These are phyloP conservation scores for Limnanthes douglasii DNA, from an alignment of 345 rosid species.

Conservation along the genomic window DNA sequence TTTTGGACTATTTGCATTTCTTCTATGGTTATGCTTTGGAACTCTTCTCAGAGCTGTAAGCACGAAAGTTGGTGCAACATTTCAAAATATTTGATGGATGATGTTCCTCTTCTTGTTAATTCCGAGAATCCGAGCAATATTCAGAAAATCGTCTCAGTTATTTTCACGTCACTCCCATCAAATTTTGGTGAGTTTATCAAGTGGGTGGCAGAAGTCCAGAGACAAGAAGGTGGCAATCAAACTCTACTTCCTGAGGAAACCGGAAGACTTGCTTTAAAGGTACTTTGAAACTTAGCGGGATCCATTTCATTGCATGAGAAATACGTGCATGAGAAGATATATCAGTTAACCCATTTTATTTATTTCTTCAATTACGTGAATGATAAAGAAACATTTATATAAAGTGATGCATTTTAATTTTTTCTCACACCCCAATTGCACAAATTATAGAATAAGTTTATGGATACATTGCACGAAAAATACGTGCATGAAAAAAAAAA, in stretches of 20 bases:
- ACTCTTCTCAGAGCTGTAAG: slow-evolving; percentile 43
- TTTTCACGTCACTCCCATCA: slow-evolving; percentile 52
- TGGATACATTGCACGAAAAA: too few relatives aligned
- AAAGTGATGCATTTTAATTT: too few relatives aligned
- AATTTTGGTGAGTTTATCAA: slow-evolving; percentile 62
- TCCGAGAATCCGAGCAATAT: slow-evolving; percentile 48
- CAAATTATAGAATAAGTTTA: too few relatives aligned
- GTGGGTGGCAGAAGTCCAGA: slow-evolving; percentile 79
- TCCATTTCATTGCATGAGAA: too few relatives aligned
- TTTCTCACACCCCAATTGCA: too few relatives aligned
- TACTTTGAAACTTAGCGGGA: slow-evolving; percentile 12
- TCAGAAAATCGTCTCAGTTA: slow-evolving; percentile 22
- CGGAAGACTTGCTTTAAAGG: slow-evolving; percentile 60
- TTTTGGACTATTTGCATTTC: too few relatives aligned
- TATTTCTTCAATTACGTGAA: neutral
- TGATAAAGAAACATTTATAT: too few relatives aligned
- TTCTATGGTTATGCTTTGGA: slow-evolving; percentile 9
- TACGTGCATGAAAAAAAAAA: too few relatives aligned
- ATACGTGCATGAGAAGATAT: too few relatives aligned
- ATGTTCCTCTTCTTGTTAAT: slow-evolving; percentile 51
- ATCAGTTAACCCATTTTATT: neutral
- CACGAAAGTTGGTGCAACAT: slow-evolving; percentile 62
- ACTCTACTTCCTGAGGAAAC: slow-evolving; percentile 62
- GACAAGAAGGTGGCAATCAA: slow-evolving; percentile 39
- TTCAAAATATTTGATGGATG: slow-evolving; percentile 73